These are phyloP conservation scores for Acanthamoeba sp. DNA, from an alignment of 208 protist genomes.

Conservation along the genomic window DNA sequence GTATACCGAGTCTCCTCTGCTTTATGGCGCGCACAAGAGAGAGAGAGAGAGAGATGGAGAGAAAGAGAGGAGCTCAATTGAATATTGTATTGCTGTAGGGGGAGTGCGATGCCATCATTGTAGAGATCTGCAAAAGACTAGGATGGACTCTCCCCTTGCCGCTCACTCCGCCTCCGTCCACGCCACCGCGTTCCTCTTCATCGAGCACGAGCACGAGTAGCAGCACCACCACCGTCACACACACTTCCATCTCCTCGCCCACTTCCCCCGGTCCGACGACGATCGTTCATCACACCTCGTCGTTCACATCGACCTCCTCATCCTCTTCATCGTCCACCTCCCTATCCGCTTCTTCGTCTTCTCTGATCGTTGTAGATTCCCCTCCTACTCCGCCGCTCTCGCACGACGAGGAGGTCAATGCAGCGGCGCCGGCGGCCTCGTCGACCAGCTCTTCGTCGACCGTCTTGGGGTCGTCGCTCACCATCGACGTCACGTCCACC, in stretches of 20 bases:
- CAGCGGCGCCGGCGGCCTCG: background rate
- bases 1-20: too few species aligned
- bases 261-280: background rate
- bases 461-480: background rate
- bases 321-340: background rate
- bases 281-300: background rate
- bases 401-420: background rate
- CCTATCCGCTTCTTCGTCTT: background rate
- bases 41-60: too few species aligned
- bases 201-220: too few species aligned
- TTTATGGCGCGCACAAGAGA: too few species aligned
- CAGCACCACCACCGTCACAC: background rate
- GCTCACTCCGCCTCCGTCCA: background rate
- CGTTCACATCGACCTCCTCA: background rate
- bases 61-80: too few species aligned
- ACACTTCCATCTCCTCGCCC: background rate
- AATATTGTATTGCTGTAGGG: background rate
- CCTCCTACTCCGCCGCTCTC: background rate
- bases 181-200: background rate
- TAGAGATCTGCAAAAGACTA: constrained; percentile 5
- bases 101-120: background rate
- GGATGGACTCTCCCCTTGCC: background rate
- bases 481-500: background rate
- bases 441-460: background rate
- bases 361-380: background rate